These are phyloP conservation scores for Viola odorata DNA, from an alignment of 345 rosid genomes.

Conservation along the genomic window DNA sequence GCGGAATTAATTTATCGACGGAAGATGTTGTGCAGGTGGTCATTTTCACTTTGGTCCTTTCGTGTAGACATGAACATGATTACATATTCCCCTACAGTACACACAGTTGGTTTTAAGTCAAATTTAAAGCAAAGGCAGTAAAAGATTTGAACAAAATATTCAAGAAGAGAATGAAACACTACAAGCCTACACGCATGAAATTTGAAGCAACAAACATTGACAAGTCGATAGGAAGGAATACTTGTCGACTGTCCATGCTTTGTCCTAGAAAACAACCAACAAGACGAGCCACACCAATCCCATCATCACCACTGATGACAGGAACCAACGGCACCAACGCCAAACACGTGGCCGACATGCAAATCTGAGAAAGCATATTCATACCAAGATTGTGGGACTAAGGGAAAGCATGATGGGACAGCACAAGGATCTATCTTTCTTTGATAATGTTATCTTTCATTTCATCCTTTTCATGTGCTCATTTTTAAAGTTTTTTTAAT, in stretches of 20 bases:
- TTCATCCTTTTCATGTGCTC: too few relatives aligned
- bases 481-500: too few relatives aligned
- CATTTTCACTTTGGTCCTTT: too few relatives aligned
- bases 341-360: conserved; percentile 56
- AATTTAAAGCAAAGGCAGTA: neutral
- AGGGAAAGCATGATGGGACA: conserved; percentile 38
- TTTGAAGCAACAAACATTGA: neutral
- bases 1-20: too few relatives aligned
- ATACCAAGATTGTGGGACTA: conserved; percentile 45
- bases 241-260: conserved; percentile 19
- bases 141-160: neutral
- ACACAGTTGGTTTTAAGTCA: too few relatives aligned
- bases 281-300: conserved; percentile 15
- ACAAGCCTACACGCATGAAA: conserved; percentile 14
- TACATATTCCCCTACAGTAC: too few relatives aligned
- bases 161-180: neutral
- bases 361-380: conserved; percentile 21
- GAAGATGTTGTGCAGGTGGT: too few relatives aligned
- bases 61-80: too few relatives aligned
- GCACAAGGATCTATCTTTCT: conserved; percentile 26
- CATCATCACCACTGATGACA: conserved; percentile 15
- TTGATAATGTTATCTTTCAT: too few relatives aligned
- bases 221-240: too few relatives aligned
- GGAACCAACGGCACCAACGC: conserved; percentile 25
- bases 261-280: conserved; percentile 52